A percentile compares a stretch with the other conserved stretches of the same genome.
phyloP scores from a whole-genome alignment of 2,329 filamentous ascomycete genomes.

The Aspergillus sp. region DNA sequence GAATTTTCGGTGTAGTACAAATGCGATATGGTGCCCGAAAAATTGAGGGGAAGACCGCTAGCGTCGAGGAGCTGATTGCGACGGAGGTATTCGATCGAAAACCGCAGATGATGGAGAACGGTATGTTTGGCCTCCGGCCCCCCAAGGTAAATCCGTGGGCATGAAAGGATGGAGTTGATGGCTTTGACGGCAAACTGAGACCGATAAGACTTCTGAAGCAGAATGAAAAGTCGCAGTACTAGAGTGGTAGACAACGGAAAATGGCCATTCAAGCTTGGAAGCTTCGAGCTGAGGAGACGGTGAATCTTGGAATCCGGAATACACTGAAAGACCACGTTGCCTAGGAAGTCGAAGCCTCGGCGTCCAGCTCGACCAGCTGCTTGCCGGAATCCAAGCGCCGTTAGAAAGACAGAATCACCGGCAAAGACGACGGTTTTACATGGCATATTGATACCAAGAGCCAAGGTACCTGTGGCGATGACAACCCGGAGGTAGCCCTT shows the following conservation, averaged over 20 bases:
- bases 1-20: conserved; percentile 77
- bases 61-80: conserved; percentile 66
- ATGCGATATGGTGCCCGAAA: conserved; percentile 69
- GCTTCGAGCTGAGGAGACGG: conserved; percentile 69
- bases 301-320: conserved; percentile 63
- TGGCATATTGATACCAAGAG: conserved; percentile 80
- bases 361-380: conserved; percentile 76
- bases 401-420: conserved; percentile 72
- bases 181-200: conserved; percentile 63
- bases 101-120: conserved; percentile 74
- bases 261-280: conserved; percentile 74
- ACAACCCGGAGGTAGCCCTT: conserved; percentile 64
- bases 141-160: conserved; percentile 70
- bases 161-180: conserved; percentile 68
- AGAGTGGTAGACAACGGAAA: conserved; percentile 76
- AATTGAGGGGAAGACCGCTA: conserved; percentile 67
- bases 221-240: conserved; percentile 66
- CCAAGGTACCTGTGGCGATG: conserved; percentile 74
- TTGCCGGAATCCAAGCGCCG: conserved; percentile 75
- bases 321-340: conserved; percentile 77
- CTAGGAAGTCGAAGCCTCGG: conserved; percentile 76
- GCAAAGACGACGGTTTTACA: conserved; percentile 79
- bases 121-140: conserved; percentile 68
- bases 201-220: conserved; percentile 67
- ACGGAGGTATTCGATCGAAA: conserved; percentile 78